A percentile compares a stretch with the other conserved stretches of the same genome.
phyloP scores from a whole-genome alignment of 2,329 filamentous ascomycete species.

The Laburnicola sp. region DNA sequence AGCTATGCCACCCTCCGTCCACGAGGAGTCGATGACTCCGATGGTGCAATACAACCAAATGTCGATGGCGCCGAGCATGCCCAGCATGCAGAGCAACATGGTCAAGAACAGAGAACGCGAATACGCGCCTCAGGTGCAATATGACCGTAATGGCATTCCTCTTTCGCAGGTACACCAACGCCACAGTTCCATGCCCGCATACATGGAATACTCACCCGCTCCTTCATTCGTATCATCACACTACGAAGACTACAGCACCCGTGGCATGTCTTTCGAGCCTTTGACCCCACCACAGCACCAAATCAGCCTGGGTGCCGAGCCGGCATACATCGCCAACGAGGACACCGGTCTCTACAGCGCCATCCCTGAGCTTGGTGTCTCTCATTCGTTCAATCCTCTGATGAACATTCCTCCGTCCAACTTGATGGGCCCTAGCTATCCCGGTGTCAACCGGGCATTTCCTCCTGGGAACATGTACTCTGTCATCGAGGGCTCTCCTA shows the following conservation, averaged over 20 bases:
- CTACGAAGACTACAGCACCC: constrained; percentile 96
- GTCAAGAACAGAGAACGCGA: constrained; percentile 87
- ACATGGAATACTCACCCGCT: constrained; percentile 96
- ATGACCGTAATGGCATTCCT: constrained; percentile 89
- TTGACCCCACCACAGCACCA: constrained; percentile 94
- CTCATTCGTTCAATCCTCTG: constrained; percentile 80
- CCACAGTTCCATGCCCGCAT: constrained; percentile 97
- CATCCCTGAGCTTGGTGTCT: constrained; percentile 82
- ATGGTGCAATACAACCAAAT: constrained; percentile 75
- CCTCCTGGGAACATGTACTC: constrained; percentile 86
- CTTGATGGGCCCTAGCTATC: constrained; percentile 77
- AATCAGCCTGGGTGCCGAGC: constrained; percentile 78
- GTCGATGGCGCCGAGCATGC: constrained; percentile 71
- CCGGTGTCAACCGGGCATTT: constrained; percentile 66
- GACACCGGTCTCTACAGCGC: constrained; percentile 95
- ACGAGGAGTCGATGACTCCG: constrained; percentile 62
- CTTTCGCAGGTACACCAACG: constrained; percentile 83
- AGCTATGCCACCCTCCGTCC: constrained; percentile 54
- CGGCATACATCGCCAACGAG: constrained; percentile 97
- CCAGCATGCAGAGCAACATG: constrained; percentile 68
- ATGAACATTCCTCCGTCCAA: constrained; percentile 89
- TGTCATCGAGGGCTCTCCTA: constrained; percentile 95
- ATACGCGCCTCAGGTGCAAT: constrained; percentile 72
- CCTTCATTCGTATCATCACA: constrained; percentile 99
- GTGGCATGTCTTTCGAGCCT: constrained; percentile 94